phyloP scores from a whole-genome alignment of 2,329 filamentous ascomycete genomes.

The Colletotrichum shisoi region DNA sequence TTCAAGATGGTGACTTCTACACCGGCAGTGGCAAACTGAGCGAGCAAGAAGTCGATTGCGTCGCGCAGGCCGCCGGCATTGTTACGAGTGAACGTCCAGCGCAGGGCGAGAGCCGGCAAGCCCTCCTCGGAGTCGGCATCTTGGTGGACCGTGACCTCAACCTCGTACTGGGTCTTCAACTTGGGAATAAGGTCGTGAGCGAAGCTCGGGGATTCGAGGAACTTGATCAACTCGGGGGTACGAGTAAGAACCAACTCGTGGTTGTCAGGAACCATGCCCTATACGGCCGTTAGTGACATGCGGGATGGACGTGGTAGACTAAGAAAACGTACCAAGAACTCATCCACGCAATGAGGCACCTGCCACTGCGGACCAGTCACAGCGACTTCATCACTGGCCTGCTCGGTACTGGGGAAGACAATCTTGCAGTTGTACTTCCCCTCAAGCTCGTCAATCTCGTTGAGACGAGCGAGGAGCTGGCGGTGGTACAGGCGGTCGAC shows the following conservation, averaged over 20 bases:
- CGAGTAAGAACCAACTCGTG: constrained; percentile 88
- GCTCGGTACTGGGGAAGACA: constrained; percentile 95
- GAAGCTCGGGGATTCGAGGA: constrained; percentile 83
- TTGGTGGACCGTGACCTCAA: constrained; percentile 79
- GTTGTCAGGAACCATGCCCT: constrained; percentile 96
- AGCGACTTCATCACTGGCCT: constrained; percentile 93
- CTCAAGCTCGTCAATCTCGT: constrained; percentile 91
- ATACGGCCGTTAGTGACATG: constrained; percentile 20
- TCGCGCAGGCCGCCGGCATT: constrained; percentile 95
- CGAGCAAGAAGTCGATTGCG: constrained; percentile 91
- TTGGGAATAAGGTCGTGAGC: constrained; percentile 80
- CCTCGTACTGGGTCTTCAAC: constrained; percentile 89
- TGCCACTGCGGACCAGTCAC: constrained; percentile 98
- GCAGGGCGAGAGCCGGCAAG: constrained; percentile 66
- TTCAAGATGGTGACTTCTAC: constrained; percentile 88
- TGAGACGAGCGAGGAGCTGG: constrained; percentile 85
- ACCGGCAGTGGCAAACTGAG: constrained; percentile 84
- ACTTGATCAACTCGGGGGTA: constrained; percentile 77
- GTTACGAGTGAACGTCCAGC: constrained; percentile 91
- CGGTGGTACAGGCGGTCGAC: constrained; percentile 96
- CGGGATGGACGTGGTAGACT: constrained; percentile 37
- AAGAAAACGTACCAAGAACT: constrained; percentile 73
- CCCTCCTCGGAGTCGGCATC: constrained; percentile 67
- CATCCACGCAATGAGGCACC: constrained; percentile 94
- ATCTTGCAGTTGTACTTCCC: constrained; percentile 99